A percentile compares a stretch with the other conserved stretches of the same genome.
phyloP scores from a whole-genome alignment of 352 stramenopile species.

The Elongisporangium anandrum region DNA sequence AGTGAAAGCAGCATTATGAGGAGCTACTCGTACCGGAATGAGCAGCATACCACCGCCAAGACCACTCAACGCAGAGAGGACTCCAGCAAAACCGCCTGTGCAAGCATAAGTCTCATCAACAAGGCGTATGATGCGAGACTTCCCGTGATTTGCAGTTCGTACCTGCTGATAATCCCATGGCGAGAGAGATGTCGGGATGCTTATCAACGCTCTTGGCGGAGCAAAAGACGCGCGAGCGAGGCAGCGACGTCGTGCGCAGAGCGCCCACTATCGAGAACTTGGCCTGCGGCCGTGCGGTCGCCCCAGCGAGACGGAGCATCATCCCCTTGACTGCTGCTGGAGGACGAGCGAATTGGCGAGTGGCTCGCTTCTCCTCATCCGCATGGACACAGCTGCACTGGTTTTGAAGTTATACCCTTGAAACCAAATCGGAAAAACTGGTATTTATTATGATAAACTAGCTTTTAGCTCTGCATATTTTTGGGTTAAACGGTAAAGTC shows the following conservation, averaged over 20 bases:
- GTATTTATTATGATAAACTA: too few species aligned
- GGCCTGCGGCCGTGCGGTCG: not conserved
- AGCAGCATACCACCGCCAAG: constrained; percentile 23
- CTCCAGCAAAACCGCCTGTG: constrained; percentile 14
- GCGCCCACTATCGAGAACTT: not conserved
- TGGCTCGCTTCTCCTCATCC: not conserved
- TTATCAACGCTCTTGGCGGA: not conserved
- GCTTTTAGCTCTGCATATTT: too few species aligned
- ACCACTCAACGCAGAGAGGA: constrained; percentile 17
- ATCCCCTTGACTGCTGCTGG: not conserved
- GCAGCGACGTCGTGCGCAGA: not conserved
- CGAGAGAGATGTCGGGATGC: too few species aligned
- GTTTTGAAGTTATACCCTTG: too few species aligned
- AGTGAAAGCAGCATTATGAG: not conserved
- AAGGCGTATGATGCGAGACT: too few species aligned
- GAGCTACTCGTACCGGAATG: constrained; percentile 11
- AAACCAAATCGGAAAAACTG: too few species aligned
- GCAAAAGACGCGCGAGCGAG: not conserved
- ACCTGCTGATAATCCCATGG: too few species aligned
- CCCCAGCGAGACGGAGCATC: not conserved
- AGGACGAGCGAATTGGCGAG: not conserved
- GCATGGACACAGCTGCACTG: too few species aligned
- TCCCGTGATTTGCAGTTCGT: too few species aligned
- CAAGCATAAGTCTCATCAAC: too few species aligned
- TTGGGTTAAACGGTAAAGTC: too few species aligned